Evolutionary conservation across 1,139 yeast genomes (phyloP).

Genomic region (Saccharomyces hybrid): DNA sequence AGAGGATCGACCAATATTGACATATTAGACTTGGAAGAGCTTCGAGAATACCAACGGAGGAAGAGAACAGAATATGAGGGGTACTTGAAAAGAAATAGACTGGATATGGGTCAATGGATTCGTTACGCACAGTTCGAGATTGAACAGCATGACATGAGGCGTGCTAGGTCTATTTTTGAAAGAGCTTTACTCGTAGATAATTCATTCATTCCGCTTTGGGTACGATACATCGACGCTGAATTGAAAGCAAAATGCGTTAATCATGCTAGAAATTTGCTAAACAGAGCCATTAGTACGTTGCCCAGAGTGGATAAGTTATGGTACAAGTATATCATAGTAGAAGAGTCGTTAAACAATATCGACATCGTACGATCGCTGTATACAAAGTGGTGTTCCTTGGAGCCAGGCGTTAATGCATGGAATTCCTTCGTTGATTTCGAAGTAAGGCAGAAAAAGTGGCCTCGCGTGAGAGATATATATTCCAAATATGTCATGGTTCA

Average conservation of each 20-base stretch:
- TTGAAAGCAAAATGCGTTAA: conserved; percentile 63
- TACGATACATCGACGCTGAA: conserved; percentile 74
- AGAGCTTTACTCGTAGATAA: conserved; percentile 74
- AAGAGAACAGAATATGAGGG: conserved; percentile 80
- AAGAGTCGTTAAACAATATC: conserved; percentile 66
- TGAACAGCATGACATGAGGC: conserved; percentile 64
- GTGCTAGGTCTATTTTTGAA: conserved; percentile 85
- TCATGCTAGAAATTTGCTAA: conserved; percentile 82
- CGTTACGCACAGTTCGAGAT: conserved; percentile 86
- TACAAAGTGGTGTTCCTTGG: conserved; percentile 78
- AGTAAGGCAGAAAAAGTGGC: conserved; percentile 47
- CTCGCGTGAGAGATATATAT: conserved; percentile 51
- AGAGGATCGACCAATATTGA: no score
- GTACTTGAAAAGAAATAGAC: conserved; percentile 72
- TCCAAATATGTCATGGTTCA: conserved; percentile 48
- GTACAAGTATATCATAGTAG: conserved; percentile 76
- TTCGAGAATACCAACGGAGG: conserved; percentile 63
- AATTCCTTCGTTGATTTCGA: conserved; percentile 68
- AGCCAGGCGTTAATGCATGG: conserved; percentile 60
- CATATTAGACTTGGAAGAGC: conserved; percentile 46
- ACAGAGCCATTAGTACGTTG: conserved; percentile 63
- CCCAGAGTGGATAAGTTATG: conserved; percentile 83
- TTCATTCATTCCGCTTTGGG: conserved; percentile 80
- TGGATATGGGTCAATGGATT: conserved; percentile 83
- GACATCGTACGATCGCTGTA: conserved; percentile 59